Evolutionary conservation across 768 basidiomycete species (phyloP).

Genomic region (Zangia roseola): DNA sequence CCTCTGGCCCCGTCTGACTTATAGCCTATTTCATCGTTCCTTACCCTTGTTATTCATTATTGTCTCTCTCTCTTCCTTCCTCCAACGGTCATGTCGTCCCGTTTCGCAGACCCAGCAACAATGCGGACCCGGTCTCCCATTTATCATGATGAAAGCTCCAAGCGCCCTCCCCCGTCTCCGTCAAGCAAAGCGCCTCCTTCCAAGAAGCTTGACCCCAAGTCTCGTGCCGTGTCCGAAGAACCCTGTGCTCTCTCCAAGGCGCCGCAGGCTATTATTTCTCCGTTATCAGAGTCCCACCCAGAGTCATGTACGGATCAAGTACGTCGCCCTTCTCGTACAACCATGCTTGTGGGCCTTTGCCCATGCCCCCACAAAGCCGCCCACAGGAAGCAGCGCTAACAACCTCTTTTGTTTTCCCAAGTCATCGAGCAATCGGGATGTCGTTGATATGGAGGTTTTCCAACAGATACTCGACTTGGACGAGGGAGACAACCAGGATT

Average conservation of each 20-base stretch:
- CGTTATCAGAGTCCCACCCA: slow-evolving; percentile 12
- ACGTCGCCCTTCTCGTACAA: slow-evolving; percentile 5
- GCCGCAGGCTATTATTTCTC: slow-evolving; percentile 1
- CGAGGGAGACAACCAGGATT: slow-evolving; percentile 75
- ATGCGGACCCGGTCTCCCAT: slow-evolving; percentile 32
- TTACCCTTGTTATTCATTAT: slow-evolving; percentile 11
- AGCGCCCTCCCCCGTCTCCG: slow-evolving; percentile 33
- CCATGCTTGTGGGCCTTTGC: background rate
- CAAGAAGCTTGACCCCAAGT: slow-evolving; percentile 33
- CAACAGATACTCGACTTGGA: slow-evolving; percentile 89
- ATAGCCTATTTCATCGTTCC: slow-evolving; percentile 25
- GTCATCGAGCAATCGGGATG: slow-evolving; percentile 21
- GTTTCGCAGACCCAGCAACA: slow-evolving; percentile 26
- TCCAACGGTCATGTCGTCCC: slow-evolving; percentile 24
- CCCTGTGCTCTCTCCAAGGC: slow-evolving; percentile 10
- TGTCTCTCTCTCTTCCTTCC: slow-evolving; percentile 3
- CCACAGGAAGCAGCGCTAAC: slow-evolving; percentile 8
- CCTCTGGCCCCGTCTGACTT: slow-evolving; percentile 23
- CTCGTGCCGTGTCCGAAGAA: slow-evolving; percentile 32
- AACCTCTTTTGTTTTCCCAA: background rate
- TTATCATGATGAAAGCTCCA: slow-evolving; percentile 26
- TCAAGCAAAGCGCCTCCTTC: slow-evolving; percentile 30
- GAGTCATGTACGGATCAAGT: slow-evolving; percentile 31
- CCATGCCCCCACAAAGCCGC: background rate
- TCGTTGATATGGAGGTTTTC: slow-evolving; percentile 82